Percentiles rank a stretch among this genome's conserved stretches.
These are phyloP conservation scores for Lumnitzera racemosa DNA, from an alignment of 345 rosid species.

Conservation along the genomic window DNA sequence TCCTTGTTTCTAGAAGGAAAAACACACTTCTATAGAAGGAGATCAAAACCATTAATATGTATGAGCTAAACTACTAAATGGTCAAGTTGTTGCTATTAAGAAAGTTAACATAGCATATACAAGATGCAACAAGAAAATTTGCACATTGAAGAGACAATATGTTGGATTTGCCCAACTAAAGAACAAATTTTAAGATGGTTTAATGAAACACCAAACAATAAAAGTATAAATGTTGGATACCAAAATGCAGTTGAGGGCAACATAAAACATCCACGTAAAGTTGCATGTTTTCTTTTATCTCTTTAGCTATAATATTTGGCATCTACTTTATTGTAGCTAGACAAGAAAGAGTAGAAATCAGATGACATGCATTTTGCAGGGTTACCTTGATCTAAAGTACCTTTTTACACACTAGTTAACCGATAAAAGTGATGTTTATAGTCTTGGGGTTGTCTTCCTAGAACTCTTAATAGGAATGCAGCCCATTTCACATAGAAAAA, in stretches of 20 bases:
- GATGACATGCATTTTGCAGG: slow-evolving; percentile 35
- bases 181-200: too few relatives aligned
- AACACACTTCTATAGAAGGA: slow-evolving; percentile 23
- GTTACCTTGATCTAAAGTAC: slow-evolving; percentile 94
- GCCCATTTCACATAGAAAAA: slow-evolving; percentile 85
- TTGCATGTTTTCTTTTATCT: too few relatives aligned
- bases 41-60: slow-evolving; percentile 3
- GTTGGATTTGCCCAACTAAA: too few relatives aligned
- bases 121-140: not conserved
- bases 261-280: too few relatives aligned
- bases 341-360: not conserved
- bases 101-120: slow-evolving; percentile 33
- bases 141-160: too few relatives aligned
- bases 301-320: too few relatives aligned
- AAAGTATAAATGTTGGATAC: too few relatives aligned
- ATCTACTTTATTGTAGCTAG: too few relatives aligned
- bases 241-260: too few relatives aligned
- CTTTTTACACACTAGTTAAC: slow-evolving; percentile 88
- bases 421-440: slow-evolving; percentile 94
- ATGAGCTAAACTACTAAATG: slow-evolving; percentile 29
- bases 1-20: slow-evolving; percentile 9
- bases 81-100: slow-evolving; percentile 51
- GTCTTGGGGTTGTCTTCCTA: slow-evolving; percentile 85
- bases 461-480: slow-evolving; percentile 95
- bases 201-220: too few relatives aligned